Conservation (phyloP, 306 rosid genomes). For the Cicer judaicum region DNA sequence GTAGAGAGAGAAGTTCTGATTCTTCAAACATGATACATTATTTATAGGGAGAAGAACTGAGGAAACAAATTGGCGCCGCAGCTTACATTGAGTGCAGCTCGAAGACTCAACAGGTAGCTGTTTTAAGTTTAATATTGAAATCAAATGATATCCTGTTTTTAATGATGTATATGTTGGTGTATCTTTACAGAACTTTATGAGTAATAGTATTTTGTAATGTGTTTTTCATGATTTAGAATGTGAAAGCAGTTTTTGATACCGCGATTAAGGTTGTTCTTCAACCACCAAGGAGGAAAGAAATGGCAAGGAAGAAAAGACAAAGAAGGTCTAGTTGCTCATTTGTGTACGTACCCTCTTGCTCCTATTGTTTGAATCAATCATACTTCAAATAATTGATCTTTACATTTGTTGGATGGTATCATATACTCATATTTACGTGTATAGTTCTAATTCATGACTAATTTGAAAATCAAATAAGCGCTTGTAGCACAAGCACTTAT, state of each 20-base stretch:
- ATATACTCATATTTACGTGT: background rate
- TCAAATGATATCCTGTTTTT: background rate
- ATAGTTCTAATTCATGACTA: background rate
- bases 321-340: slow-evolving; percentile 77
- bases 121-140: background rate
- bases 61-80: slow-evolving; percentile 97
- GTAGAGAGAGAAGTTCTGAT: slow-evolving; percentile 23
- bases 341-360: slow-evolving; percentile 66
- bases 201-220: slow-evolving; percentile 5
- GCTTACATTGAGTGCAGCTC: slow-evolving; percentile 98
- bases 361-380: slow-evolving; percentile 4
- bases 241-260: slow-evolving; percentile 92
- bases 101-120: slow-evolving; percentile 89
- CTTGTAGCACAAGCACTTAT: too few species aligned
- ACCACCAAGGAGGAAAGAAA: slow-evolving; percentile 81
- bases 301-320: slow-evolving; percentile 71
- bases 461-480: background rate
- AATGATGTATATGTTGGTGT: slow-evolving; percentile 1
- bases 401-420: background rate
- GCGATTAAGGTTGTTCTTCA: slow-evolving; percentile 98
- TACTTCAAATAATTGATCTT: slow-evolving; percentile 22
- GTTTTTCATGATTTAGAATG: slow-evolving; percentile 70
- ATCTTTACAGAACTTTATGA: slow-evolving; percentile 6
- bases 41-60: slow-evolving; percentile 90
- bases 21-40: slow-evolving; percentile 25